phyloP scores from a whole-genome alignment of 768 basidiomycete species.

The Agaricus sinodeliciosus region DNA sequence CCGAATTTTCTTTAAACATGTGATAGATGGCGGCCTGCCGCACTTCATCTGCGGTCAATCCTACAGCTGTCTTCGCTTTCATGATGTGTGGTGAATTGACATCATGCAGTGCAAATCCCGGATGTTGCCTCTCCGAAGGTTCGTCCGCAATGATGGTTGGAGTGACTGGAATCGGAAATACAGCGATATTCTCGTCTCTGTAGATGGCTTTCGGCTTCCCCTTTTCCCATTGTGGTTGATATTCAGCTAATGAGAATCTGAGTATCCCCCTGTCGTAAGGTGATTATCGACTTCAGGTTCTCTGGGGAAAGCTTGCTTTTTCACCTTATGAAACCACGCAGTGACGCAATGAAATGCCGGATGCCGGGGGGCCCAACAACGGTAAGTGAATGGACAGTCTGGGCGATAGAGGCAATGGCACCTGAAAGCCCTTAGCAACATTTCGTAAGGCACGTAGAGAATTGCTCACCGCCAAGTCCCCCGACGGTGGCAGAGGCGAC shows the following conservation, averaged over 20 bases:
- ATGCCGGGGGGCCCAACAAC: slow-evolving; percentile 70
- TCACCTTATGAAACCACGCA: slow-evolving; percentile 52
- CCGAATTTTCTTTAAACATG: slow-evolving; percentile 1
- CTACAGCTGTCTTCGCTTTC: neutral
- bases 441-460: slow-evolving; percentile 20
- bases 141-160: neutral
- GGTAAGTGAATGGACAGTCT: slow-evolving; percentile 53
- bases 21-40: neutral
- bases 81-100: neutral
- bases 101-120: too few relatives aligned
- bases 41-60: neutral
- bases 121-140: neutral
- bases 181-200: neutral
- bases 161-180: neutral
- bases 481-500: slow-evolving; percentile 52
- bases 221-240: neutral
- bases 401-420: slow-evolving; percentile 75
- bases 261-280: neutral
- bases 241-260: neutral
- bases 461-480: slow-evolving; percentile 36
- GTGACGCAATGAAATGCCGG: slow-evolving; percentile 64
- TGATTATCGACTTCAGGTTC: neutral
- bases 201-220: neutral
- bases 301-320: slow-evolving; percentile 24
- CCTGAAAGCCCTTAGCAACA: slow-evolving; percentile 35